Evolutionary conservation across 1,284 basidiomycete species (phyloP).

Genomic region (Earliella scabrosa): DNA sequence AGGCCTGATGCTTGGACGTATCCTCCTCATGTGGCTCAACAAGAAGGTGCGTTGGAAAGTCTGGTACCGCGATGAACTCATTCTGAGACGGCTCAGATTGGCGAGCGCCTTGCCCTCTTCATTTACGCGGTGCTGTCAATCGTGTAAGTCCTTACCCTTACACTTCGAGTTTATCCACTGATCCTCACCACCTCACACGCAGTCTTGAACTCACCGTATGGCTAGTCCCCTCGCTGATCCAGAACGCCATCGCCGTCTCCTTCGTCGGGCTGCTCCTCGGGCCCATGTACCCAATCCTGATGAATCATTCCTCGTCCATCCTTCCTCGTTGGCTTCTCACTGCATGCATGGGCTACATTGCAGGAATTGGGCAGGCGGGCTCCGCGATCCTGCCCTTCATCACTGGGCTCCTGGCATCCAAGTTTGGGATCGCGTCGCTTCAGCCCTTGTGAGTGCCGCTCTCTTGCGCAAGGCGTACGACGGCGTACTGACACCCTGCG

Average conservation of each 20-base stretch:
- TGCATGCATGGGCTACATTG: constrained; percentile 70
- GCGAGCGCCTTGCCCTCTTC: not conserved
- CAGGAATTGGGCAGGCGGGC: constrained; percentile 67
- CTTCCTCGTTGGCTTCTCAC: constrained; percentile 67
- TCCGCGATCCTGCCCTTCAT: constrained; percentile 70
- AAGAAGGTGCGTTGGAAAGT: constrained; percentile 41
- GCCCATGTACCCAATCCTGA: constrained; percentile 71
- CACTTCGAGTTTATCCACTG: not conserved
- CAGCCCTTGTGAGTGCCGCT: constrained; percentile 56
- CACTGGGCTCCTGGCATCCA: constrained; percentile 59
- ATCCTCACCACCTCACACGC: not conserved
- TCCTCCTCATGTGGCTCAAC: constrained; percentile 62
- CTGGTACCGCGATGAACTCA: not conserved
- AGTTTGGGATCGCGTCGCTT: constrained; percentile 57
- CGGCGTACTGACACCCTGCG: not conserved
- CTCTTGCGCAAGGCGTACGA: too few species aligned
- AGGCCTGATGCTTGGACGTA: constrained; percentile 62
- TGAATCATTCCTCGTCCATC: constrained; percentile 59
- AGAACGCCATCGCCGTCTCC: constrained; percentile 62
- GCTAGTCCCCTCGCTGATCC: constrained; percentile 63
- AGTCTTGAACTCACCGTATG: constrained; percentile 68
- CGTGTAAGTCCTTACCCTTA: constrained; percentile 40
- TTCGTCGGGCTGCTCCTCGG: constrained; percentile 48
- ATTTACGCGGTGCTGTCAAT: constrained; percentile 53
- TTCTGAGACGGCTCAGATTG: not conserved